phyloP scores from a whole-genome alignment of 352 stramenopile genomes.

The Phytophthora melonis region DNA sequence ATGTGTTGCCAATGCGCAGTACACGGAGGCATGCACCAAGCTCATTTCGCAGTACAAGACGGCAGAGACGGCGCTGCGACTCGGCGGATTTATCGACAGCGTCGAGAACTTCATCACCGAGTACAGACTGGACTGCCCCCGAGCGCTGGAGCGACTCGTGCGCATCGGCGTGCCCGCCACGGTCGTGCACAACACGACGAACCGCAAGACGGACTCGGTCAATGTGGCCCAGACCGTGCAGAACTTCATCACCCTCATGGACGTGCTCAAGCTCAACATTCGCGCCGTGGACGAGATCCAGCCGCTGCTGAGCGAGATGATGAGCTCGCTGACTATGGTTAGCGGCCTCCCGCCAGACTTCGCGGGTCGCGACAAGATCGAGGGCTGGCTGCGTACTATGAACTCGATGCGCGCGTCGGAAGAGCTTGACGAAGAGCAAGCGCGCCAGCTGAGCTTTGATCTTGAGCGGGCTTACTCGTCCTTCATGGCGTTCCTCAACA shows the following conservation, averaged over 20 bases:
- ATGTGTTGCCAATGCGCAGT: slow-evolving; percentile 58
- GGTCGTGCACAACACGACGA: slow-evolving; percentile 88
- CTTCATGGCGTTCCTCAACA: slow-evolving; percentile 93
- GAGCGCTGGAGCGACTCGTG: slow-evolving; percentile 94
- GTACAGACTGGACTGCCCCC: slow-evolving; percentile 97
- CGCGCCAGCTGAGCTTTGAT: slow-evolving; percentile 96
- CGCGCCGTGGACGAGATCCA: slow-evolving; percentile 98
- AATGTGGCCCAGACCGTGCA: slow-evolving; percentile 96
- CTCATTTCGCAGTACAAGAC: slow-evolving; percentile 99
- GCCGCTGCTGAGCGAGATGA: slow-evolving; percentile 96
- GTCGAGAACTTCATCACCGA: slow-evolving; percentile 93
- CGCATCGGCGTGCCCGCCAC: slow-evolving; percentile 94
- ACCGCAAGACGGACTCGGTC: slow-evolving; percentile 87
- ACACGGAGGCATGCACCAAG: slow-evolving; percentile 96
- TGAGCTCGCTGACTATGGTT: slow-evolving; percentile 94
- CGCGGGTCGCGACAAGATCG: slow-evolving; percentile 92
- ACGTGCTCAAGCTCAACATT: slow-evolving; percentile 98
- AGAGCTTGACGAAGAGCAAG: slow-evolving; percentile 96
- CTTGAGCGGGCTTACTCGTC: slow-evolving; percentile 96
- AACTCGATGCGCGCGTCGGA: slow-evolving; percentile 97
- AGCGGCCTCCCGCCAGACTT: slow-evolving; percentile 96
- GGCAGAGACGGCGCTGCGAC: slow-evolving; percentile 93
- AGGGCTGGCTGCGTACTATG: slow-evolving; percentile 96
- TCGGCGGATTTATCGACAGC: slow-evolving; percentile 71
- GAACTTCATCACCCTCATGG: slow-evolving; percentile 99